These are phyloP conservation scores for Emydomyces testavorans DNA, from an alignment of 2,329 filamentous ascomycete genomes.

Conservation along the genomic window DNA sequence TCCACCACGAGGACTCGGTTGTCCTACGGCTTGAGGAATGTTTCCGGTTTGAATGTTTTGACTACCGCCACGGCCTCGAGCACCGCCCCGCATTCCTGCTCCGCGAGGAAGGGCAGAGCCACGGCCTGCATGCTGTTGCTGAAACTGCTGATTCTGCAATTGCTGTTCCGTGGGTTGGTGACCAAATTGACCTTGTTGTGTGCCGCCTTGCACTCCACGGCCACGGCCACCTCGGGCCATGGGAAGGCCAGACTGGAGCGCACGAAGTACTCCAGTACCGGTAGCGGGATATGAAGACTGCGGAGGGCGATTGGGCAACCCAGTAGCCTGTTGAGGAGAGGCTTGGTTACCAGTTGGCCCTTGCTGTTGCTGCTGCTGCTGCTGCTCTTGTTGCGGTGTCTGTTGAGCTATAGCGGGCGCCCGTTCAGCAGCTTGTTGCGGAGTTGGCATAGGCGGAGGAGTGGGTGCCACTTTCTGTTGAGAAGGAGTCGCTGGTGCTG, in stretches of 20 bases:
- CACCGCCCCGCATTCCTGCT: constrained; percentile 27
- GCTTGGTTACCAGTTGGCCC: constrained; percentile 19
- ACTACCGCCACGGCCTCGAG: constrained; percentile 33
- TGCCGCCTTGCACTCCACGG: constrained; percentile 22
- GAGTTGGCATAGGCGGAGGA: constrained; percentile 6
- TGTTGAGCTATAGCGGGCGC: not conserved
- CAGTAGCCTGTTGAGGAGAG: constrained; percentile 23
- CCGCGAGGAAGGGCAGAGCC: constrained; percentile 36
- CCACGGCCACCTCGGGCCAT: constrained; percentile 33
- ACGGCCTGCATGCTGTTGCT: constrained; percentile 23
- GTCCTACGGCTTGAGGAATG: constrained; percentile 22
- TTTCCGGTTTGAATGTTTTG: constrained; percentile 35
- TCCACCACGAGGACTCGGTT: constrained; percentile 23
- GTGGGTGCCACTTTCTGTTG: constrained; percentile 15
- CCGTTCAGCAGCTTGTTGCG: constrained; percentile 1
- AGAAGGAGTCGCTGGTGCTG: constrained; percentile 14
- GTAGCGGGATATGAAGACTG: constrained; percentile 23
- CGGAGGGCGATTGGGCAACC: constrained; percentile 18
- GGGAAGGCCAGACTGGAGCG: constrained; percentile 36
- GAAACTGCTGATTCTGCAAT: constrained; percentile 24
- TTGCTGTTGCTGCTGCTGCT: constrained; percentile 10
- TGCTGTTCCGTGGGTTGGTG: constrained; percentile 16
- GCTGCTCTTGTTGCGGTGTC: constrained; percentile 8
- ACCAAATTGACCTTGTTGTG: constrained; percentile 25
- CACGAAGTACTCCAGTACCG: constrained; percentile 33